These are phyloP conservation scores for Xylaria multiplex DNA, from an alignment of 2,329 filamentous ascomycete genomes.

Conservation along the genomic window DNA sequence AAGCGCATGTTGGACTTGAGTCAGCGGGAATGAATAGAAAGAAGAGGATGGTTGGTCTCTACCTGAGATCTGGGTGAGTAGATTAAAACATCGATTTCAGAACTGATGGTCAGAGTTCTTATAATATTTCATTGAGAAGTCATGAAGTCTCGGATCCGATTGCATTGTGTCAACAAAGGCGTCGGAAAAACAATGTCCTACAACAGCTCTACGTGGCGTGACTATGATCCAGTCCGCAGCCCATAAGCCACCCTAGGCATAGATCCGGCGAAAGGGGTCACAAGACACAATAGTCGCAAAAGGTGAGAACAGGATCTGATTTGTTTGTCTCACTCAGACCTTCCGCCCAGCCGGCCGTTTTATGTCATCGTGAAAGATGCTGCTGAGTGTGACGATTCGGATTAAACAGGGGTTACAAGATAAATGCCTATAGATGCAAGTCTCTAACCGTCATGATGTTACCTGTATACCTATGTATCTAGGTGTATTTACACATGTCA, in stretches of 20 bases:
- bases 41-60: background rate
- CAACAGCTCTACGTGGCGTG: constrained; percentile 8
- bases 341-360: background rate
- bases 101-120: background rate
- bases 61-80: background rate
- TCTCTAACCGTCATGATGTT: background rate
- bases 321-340: background rate
- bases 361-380: background rate
- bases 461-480: too few species aligned
- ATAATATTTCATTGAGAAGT: background rate
- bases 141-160: background rate
- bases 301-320: background rate
- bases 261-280: background rate
- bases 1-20: constrained; percentile 36
- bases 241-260: constrained; percentile 15
- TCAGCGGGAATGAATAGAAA: constrained; percentile 28
- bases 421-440: background rate
- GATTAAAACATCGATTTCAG: background rate
- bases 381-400: background rate
- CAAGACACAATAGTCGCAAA: constrained; percentile 18
- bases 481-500: background rate
- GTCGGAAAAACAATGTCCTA: constrained; percentile 9
- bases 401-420: background rate
- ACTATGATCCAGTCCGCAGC: constrained; percentile 12
- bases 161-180: background rate